phyloP scores from a whole-genome alignment of 2,329 filamentous ascomycete species.

The Aspergillus quadricinctus region DNA sequence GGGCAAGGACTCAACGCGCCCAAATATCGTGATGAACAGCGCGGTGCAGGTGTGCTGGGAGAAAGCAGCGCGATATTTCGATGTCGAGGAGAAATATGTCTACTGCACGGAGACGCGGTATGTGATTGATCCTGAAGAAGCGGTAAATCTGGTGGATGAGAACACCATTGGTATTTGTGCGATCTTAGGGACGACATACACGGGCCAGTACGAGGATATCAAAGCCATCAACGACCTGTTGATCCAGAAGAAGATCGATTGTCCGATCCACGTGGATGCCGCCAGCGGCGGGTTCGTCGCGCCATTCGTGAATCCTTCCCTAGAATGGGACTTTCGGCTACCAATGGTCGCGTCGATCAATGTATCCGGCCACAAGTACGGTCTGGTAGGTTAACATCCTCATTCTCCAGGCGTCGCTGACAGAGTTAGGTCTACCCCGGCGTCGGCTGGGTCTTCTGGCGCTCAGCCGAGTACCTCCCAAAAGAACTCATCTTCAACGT shows the following conservation, averaged over 20 bases:
- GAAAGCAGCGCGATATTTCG: conserved; percentile 71
- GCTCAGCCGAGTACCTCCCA: conserved; percentile 61
- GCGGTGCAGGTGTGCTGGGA: conserved; percentile 70
- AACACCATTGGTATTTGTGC: conserved; percentile 75
- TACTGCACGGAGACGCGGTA: conserved; percentile 55
- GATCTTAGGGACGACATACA: conserved; percentile 69
- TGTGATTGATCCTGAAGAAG: conserved; percentile 61
- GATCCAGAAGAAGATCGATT: conserved; percentile 42
- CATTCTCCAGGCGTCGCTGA: neutral
- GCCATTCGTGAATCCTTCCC: conserved; percentile 36
- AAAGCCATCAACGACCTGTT: conserved; percentile 63
- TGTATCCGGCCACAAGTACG: conserved; percentile 44
- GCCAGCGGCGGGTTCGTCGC: conserved; percentile 42
- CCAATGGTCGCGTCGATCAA: conserved; percentile 55
- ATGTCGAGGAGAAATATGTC: conserved; percentile 54
- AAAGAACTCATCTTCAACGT: conserved; percentile 67
- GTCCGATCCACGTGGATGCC: conserved; percentile 54
- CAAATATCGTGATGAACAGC: conserved; percentile 71
- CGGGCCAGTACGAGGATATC: conserved; percentile 68
- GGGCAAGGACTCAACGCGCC: conserved; percentile 60
- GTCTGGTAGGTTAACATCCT: conserved; percentile 40
- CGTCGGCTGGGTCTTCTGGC: conserved; percentile 67
- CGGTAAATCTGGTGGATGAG: conserved; percentile 66
- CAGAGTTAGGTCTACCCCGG: conserved; percentile 53
- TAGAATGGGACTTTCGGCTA: conserved; percentile 26